Evolutionary conservation across 495 filamentous ascomycete genomes (phyloP).

Genomic region (Tuber calosporum): DNA sequence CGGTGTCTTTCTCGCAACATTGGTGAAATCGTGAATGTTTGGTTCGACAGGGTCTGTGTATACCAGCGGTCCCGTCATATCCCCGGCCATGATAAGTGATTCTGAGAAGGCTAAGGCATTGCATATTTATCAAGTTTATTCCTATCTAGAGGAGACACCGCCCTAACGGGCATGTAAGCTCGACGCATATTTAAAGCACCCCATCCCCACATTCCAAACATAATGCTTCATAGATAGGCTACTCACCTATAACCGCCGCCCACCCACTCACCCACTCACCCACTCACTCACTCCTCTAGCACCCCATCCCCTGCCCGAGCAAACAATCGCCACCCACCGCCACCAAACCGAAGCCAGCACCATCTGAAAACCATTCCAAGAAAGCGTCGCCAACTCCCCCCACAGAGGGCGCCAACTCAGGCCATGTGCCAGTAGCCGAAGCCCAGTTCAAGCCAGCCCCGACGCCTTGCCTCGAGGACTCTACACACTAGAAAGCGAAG

Average conservation of each 20-base stretch:
- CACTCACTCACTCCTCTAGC: no score
- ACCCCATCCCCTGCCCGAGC: no score
- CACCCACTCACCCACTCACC: no score
- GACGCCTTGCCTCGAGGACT: no score
- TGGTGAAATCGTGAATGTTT: not conserved
- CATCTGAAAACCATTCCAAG: not conserved
- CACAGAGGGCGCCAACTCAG: no score
- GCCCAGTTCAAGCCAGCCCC: no score
- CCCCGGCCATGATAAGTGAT: not conserved
- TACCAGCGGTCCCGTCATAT: not conserved
- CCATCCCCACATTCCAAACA: not conserved
- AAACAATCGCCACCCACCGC: not conserved
- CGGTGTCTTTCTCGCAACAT: not conserved
- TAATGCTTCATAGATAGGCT: not conserved
- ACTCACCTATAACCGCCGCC: not conserved
- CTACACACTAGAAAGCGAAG: no score
- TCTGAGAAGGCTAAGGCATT: not conserved
- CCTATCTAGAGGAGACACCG: no score
- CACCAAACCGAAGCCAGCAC: not conserved
- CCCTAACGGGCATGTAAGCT: no score
- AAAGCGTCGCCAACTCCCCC: not conserved
- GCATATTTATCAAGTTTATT: no score
- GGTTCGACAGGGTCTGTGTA: not conserved
- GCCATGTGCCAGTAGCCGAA: no score
- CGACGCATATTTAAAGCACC: not conserved